Percentiles rank a stretch among this genome's conserved stretches.
Evolutionary conservation across 371 early-diverging fungal genomes (phyloP).

Genomic region (Batkoa obscura): DNA sequence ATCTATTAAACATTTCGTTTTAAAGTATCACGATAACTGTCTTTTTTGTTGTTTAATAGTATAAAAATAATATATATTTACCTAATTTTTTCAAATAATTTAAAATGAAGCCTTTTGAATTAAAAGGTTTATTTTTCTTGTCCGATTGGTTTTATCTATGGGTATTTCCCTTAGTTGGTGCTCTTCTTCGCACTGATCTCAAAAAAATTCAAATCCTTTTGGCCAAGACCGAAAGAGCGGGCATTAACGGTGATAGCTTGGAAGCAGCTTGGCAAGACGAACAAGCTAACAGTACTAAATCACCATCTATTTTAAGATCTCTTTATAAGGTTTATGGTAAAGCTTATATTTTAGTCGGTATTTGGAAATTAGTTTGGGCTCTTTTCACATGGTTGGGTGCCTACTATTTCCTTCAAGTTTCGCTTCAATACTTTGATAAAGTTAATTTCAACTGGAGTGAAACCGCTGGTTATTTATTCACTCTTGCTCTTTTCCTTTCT

Average conservation of each 20-base stretch:
- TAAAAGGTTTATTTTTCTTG: conserved; percentile 11
- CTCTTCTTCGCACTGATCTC: conserved; percentile 8
- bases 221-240: conserved; percentile 7
- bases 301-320: conserved; percentile 6
- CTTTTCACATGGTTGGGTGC: conserved; percentile 30
- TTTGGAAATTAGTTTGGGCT: conserved; percentile 39
- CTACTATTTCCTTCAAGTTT: conserved; percentile 22
- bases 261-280: conserved; percentile 11
- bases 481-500: conserved; percentile 23
- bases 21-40: too few relatives aligned
- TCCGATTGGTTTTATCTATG: conserved; percentile 13
- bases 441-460: background rate
- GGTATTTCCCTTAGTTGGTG: conserved; percentile 11
- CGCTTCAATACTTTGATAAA: conserved; percentile 18
- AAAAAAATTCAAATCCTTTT: conserved; percentile 9
- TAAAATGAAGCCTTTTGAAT: conserved; percentile 10
- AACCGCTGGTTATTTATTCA: conserved; percentile 21
- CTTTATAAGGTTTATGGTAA: conserved; percentile 9
- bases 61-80: too few relatives aligned
- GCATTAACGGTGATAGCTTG: conserved; percentile 11
- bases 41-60: too few relatives aligned
- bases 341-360: conserved; percentile 22
- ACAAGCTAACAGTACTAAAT: background rate
- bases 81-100: background rate
- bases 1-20: too few relatives aligned